Conservation (phyloP, 2,329 filamentous ascomycete species). For the Lachnellula suecica region DNA sequence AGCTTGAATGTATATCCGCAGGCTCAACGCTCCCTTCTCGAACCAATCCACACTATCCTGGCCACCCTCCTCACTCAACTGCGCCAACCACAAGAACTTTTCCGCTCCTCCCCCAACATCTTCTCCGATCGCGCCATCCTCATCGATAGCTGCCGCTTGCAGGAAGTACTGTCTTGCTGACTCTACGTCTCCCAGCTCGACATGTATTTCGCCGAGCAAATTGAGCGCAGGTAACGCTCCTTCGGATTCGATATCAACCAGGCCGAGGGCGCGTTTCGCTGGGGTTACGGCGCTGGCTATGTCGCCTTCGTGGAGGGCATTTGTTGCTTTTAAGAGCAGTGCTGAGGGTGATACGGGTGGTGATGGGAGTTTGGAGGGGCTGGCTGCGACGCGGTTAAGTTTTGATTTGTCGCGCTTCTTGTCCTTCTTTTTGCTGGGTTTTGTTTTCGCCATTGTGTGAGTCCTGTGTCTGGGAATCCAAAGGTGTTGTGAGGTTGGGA, state of each 20-base stretch:
- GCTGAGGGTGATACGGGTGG: conserved; percentile 22
- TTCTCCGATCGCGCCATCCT: conserved; percentile 69
- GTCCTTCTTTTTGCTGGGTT: conserved; percentile 31
- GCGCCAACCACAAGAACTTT: conserved; percentile 93
- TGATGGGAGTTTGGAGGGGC: conserved; percentile 23
- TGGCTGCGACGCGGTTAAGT: conserved; percentile 27
- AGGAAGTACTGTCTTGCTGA: conserved; percentile 71
- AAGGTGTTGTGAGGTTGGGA: background rate
- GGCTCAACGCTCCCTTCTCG: conserved; percentile 67
- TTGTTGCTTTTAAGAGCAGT: conserved; percentile 30
- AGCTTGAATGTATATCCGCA: conserved; percentile 69
- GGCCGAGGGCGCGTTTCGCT: conserved; percentile 28
- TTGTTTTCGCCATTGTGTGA: conserved; percentile 34
- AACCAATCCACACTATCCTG: conserved; percentile 66
- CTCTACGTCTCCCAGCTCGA: conserved; percentile 64
- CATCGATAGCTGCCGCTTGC: conserved; percentile 72
- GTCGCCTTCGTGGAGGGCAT: conserved; percentile 32
- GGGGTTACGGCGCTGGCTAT: conserved; percentile 28
- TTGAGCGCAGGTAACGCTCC: conserved; percentile 33
- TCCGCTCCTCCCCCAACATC: conserved; percentile 79
- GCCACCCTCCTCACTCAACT: conserved; percentile 74
- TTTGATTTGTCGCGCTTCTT: conserved; percentile 28
- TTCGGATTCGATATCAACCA: conserved; percentile 22
- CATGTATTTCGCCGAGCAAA: conserved; percentile 36
- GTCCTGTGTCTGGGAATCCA: background rate